A percentile compares a stretch with the other conserved stretches of the same genome.
Evolutionary conservation across 2,329 filamentous ascomycete genomes (phyloP).

Genomic region (Microthyrium microscopicum): DNA sequence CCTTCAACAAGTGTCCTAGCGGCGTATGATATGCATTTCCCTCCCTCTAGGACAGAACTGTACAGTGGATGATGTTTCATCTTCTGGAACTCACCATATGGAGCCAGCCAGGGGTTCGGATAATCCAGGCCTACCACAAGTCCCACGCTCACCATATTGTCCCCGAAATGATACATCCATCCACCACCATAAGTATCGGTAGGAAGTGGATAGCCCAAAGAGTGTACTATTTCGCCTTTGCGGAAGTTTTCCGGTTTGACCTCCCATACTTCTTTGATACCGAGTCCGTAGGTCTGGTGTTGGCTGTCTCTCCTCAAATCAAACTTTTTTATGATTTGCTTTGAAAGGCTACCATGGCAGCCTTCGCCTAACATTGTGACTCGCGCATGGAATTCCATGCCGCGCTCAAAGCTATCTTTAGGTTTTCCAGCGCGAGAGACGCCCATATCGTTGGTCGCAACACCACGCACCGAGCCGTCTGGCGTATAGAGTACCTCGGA

Average conservation of each 20-base stretch:
- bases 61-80: conserved; percentile 96
- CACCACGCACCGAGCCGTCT: conserved; percentile 80
- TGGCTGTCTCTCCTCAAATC: conserved; percentile 78
- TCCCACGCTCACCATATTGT: conserved; percentile 86
- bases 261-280: conserved; percentile 96
- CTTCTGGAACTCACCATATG: conserved; percentile 94
- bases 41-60: conserved; percentile 71
- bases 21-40: conserved; percentile 94
- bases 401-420: conserved; percentile 82
- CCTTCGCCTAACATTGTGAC: conserved; percentile 88
- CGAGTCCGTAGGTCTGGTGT: conserved; percentile 87
- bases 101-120: conserved; percentile 87
- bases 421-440: conserved; percentile 66
- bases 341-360: conserved; percentile 87
- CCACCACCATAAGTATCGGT: conserved; percentile 86
- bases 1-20: conserved; percentile 85
- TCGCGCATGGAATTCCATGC: conserved; percentile 94
- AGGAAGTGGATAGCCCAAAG: conserved; percentile 81
- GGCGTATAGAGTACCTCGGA: conserved; percentile 76
- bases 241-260: conserved; percentile 83
- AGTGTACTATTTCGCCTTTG: conserved; percentile 71
- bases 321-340: conserved; percentile 89
- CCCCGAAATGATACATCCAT: conserved; percentile 99
- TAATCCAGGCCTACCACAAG: conserved; percentile 91
- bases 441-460: conserved; percentile 90